Percentiles rank a stretch among this genome's conserved stretches.
These are phyloP conservation scores for Aureococcus anophagefferens DNA, from an alignment of 108 stramenopile species.

Conservation along the genomic window DNA sequence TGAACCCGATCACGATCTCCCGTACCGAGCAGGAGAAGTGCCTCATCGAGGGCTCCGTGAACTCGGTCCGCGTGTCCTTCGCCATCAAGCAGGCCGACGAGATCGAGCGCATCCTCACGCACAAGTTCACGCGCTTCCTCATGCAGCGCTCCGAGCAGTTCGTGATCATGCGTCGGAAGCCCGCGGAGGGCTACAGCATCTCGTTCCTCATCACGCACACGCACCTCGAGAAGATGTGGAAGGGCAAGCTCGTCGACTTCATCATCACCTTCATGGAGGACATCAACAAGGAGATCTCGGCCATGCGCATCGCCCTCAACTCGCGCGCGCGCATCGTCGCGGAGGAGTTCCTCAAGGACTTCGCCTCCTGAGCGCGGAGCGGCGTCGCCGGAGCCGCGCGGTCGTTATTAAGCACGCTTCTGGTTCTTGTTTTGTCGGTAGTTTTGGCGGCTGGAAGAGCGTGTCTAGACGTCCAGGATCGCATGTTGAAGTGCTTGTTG, in stretches of 20 bases:
- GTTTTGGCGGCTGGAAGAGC: no score
- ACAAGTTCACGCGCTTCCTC: constrained; percentile 54
- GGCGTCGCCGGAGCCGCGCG: no score
- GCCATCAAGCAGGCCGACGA: constrained; percentile 57
- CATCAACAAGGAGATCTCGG: constrained; percentile 60
- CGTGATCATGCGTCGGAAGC: constrained; percentile 49
- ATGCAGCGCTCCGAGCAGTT: constrained; percentile 66
- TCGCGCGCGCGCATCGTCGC: constrained; percentile 51
- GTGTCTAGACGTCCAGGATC: no score
- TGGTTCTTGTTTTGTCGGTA: no score
- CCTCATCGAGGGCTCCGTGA: constrained; percentile 50
- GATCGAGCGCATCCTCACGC: constrained; percentile 50
- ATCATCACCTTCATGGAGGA: constrained; percentile 65
- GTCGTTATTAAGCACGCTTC: no score
- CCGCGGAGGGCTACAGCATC: constrained; percentile 44
- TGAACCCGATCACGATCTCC: constrained; percentile 51
- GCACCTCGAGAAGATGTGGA: constrained; percentile 56
- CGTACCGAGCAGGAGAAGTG: constrained; percentile 44
- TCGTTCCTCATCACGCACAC: constrained; percentile 56
- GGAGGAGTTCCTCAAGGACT: constrained; percentile 46
- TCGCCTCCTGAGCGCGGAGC: constrained; percentile 1
- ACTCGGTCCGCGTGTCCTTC: constrained; percentile 53
- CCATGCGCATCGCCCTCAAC: constrained; percentile 60
- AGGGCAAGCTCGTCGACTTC: constrained; percentile 60
- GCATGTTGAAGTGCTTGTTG: no score